Percentiles rank a stretch among this genome's conserved stretches.
Evolutionary conservation across 1,139 yeast species (phyloP).

Genomic region (Candida sp.): DNA sequence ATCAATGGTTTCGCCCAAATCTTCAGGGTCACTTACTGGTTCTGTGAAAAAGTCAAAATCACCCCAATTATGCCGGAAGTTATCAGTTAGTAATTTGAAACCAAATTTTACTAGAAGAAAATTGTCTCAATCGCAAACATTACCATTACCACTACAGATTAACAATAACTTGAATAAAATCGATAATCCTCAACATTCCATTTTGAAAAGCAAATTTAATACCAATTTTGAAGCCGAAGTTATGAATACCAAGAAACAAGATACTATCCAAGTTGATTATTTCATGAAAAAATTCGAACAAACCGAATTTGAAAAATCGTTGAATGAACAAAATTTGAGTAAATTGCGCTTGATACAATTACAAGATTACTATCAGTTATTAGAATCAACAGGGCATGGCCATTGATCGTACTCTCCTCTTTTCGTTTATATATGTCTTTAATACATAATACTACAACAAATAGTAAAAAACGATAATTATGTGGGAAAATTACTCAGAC

Average conservation of each 20-base stretch:
- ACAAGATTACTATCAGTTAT: slow-evolving; percentile 13
- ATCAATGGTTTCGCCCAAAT: neutral
- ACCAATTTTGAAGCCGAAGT: slow-evolving; percentile 18
- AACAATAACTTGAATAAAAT: neutral
- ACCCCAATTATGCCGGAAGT: slow-evolving; percentile 1
- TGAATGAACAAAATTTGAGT: slow-evolving; percentile 13
- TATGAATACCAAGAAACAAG: slow-evolving; percentile 13
- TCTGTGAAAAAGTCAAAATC: neutral
- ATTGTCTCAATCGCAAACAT: neutral
- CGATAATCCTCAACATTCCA: slow-evolving; percentile 11
- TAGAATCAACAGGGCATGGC: neutral
- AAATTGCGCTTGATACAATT: slow-evolving; percentile 15
- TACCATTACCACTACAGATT: slow-evolving; percentile 5
- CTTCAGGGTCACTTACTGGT: neutral
- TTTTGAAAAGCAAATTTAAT: slow-evolving; percentile 19
- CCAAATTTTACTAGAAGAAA: neutral
- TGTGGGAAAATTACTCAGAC: too few species aligned
- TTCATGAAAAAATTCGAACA: slow-evolving; percentile 18
- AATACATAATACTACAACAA: too few species aligned
- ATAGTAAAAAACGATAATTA: too few species aligned
- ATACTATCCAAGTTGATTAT: slow-evolving; percentile 13
- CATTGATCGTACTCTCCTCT: neutral
- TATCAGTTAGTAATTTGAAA: slow-evolving; percentile 4
- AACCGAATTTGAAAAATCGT: slow-evolving; percentile 14
- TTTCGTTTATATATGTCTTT: neutral